These are phyloP conservation scores for Myxozyma udenii DNA, from an alignment of 805 yeast genomes.

Conservation along the genomic window DNA sequence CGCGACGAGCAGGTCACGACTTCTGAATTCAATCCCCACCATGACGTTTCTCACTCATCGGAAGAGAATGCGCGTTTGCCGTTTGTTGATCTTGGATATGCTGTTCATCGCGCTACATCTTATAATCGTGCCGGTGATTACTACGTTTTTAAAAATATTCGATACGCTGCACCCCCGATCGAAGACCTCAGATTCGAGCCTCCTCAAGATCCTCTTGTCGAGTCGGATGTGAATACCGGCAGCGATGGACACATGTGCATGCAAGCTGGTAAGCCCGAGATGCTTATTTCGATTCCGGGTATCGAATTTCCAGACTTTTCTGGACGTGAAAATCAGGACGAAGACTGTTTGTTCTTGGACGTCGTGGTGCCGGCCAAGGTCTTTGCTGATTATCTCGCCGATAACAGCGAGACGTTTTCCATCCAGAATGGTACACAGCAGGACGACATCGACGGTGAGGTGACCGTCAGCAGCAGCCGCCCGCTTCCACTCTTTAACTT, in stretches of 20 bases:
- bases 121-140: conserved; percentile 14
- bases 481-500: too few relatives aligned
- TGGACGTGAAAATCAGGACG: conserved; percentile 6
- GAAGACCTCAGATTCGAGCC: conserved; percentile 22
- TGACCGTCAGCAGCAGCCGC: too few relatives aligned
- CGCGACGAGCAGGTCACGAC: too few relatives aligned
- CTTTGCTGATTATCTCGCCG: conserved; percentile 1
- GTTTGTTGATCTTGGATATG: conserved; percentile 26
- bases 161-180: conserved; percentile 29
- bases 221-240: conserved; percentile 22
- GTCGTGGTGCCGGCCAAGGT: conserved; percentile 23
- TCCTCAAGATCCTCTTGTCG: conserved; percentile 20
- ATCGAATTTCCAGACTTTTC: conserved; percentile 7
- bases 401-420: too few relatives aligned
- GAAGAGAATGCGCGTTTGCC: too few relatives aligned
- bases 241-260: conserved; percentile 19
- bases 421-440: too few relatives aligned
- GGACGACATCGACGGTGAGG: too few relatives aligned
- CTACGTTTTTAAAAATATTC: conserved; percentile 19
- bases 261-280: conserved; percentile 17
- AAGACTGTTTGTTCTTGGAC: conserved; percentile 29
- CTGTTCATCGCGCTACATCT: conserved; percentile 18
- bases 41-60: too few relatives aligned
- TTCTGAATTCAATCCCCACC: too few relatives aligned
- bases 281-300: conserved; percentile 3